Base-by-base conservation (phyloP, 2,329 filamentous ascomycete species). In the Pseudocercospora fijiensis region DNA sequence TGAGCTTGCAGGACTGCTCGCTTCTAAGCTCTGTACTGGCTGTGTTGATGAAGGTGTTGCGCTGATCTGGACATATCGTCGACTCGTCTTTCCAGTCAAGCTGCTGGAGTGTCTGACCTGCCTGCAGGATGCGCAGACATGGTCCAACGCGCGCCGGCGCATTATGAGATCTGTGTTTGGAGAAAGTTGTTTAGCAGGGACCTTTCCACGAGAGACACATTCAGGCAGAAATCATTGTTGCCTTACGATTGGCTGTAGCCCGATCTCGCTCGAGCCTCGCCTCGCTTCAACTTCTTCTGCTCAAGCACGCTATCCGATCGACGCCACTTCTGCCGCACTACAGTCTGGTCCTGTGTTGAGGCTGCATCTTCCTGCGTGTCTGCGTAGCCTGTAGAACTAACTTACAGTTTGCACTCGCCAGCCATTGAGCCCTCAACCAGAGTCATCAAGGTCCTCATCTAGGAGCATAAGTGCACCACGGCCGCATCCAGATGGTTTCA, bases 1-100 rank as follows among this genome's bases (percentile, higher is more conserved):
- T 9, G 69, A 67, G 53, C 58, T 68, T 45, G 65, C 60, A 55
- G 57, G 57, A 22, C 27, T 33, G 16, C 61, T 61, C 18, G 70
- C 72, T 58, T 79, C 76, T 63, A 77, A 71, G 57, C 70, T 74
- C 66, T 74, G 73, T 26, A 67, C 62, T 22, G 79, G 78, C 56
- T 78, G 76, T 28, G 77, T 72, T 16, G 77, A 76, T 9, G 79
- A 73, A 27, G 74, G 76, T 26, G 80, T 79, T 43, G 80, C 78
- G 65, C 77, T 78, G 72, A 82, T 81, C 71, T 80, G 79, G 67
- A 82, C 76, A 71, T 71, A 74, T 70, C 79, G 76, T 52, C 71
- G 69, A 18, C 60, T 67, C 2, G 65, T 59, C 57, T 55, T 49
- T 28, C 53, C 55, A 22, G 58, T 62, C 45, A 62, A 43, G 55